A percentile compares a stretch with the other conserved stretches of the same genome.
These are phyloP conservation scores for Arthroderma uncinatum DNA, from an alignment of 2,329 filamentous ascomycete species.

Conservation along the genomic window DNA sequence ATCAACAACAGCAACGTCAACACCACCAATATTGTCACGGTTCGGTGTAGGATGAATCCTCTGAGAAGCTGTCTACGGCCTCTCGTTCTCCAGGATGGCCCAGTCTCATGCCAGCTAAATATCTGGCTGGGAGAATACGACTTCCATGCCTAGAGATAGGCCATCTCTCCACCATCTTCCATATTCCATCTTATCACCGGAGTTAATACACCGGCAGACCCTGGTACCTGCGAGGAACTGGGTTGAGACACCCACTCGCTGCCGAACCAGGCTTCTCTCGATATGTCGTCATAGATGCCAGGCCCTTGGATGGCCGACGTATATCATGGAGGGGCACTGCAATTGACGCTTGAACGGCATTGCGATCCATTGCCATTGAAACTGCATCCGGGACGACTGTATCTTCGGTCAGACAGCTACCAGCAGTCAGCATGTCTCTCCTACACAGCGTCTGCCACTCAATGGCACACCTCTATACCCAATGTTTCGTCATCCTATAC, in stretches of 20 bases:
- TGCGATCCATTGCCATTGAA: not conserved
- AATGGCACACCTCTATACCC: not conserved
- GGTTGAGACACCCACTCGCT: not conserved
- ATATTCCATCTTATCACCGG: too few relatives aligned
- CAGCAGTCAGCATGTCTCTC: not conserved
- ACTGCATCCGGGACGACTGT: not conserved
- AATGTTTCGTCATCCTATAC: constrained; percentile 48
- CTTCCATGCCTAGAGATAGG: too few relatives aligned
- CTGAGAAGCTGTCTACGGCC: too few relatives aligned
- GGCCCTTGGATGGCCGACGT: not conserved
- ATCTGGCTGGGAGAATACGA: too few relatives aligned
- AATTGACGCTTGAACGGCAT: not conserved
- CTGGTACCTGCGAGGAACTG: not conserved
- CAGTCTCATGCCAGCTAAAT: too few relatives aligned
- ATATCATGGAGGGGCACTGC: not conserved
- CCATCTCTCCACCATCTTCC: too few relatives aligned
- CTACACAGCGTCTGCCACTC: not conserved
- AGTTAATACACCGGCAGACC: not conserved
- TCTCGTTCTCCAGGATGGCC: too few relatives aligned
- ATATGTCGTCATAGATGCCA: not conserved
- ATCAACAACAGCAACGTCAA: too few relatives aligned
- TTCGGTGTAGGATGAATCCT: too few relatives aligned
- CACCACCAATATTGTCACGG: too few relatives aligned
- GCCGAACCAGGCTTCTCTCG: not conserved
- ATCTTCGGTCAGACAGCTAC: not conserved